Evolutionary conservation across 495 filamentous ascomycete species (phyloP).

Genomic region (Lepraria neglecta): DNA sequence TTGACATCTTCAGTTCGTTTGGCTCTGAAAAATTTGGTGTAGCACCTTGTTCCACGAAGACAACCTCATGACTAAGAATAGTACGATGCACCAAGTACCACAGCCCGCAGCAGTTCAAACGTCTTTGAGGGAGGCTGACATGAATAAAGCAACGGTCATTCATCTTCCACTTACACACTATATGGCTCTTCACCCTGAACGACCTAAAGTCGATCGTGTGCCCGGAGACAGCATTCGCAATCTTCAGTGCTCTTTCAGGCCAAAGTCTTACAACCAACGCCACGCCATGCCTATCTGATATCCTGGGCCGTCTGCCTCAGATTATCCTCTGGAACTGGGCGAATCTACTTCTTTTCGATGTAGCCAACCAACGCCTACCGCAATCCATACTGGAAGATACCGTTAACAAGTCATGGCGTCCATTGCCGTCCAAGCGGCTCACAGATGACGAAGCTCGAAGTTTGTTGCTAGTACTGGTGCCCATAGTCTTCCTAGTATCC

Average conservation of each 20-base stretch:
- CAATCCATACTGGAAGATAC: conserved; percentile 41
- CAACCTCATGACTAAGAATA: too few species aligned
- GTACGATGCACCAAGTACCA: too few species aligned
- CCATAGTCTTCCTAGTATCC: conserved; percentile 30
- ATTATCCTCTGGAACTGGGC: conserved; percentile 20
- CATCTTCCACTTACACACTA: background rate
- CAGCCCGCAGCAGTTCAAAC: too few species aligned
- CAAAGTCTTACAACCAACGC: background rate
- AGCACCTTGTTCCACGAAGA: too few species aligned
- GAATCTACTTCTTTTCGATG: conserved; percentile 36
- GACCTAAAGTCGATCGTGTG: conserved; percentile 38
- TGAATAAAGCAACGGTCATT: background rate
- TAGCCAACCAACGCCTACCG: conserved; percentile 43
- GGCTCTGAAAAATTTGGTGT: too few species aligned
- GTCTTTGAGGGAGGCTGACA: too few species aligned
- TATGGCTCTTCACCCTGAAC: conserved; percentile 35
- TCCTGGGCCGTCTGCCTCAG: conserved; percentile 2
- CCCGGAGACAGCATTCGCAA: conserved; percentile 33
- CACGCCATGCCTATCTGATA: background rate
- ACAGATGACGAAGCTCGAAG: conserved; percentile 32
- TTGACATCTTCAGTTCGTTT: too few species aligned
- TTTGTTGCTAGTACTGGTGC: conserved; percentile 34
- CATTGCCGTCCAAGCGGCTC: conserved; percentile 41
- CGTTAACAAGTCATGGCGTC: conserved; percentile 54
- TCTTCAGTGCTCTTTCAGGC: conserved; percentile 31